Percentiles rank a stretch among this genome's conserved stretches.
Conservation (phyloP, 805 yeast species). For the Candida quercuum region DNA sequence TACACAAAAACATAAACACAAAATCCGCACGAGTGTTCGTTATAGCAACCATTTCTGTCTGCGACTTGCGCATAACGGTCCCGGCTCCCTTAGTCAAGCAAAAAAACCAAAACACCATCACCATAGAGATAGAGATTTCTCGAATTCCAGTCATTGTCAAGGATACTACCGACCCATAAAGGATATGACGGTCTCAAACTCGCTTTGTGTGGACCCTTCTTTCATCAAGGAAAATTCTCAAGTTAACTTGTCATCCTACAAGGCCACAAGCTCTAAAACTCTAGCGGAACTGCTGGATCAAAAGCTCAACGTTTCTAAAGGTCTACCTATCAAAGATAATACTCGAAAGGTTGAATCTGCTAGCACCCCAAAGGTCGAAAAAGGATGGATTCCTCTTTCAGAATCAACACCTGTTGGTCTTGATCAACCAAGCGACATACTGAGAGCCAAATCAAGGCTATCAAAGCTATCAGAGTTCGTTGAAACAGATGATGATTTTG, state of each 20-base stretch:
- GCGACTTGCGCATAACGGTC: no score
- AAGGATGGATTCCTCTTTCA: slow-evolving; percentile 20
- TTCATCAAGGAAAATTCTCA: neutral
- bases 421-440: slow-evolving; percentile 21
- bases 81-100: no score
- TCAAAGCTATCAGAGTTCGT: slow-evolving; percentile 17
- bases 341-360: neutral
- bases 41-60: no score
- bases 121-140: no score
- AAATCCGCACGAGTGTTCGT: no score
- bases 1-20: no score
- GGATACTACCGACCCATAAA: no score
- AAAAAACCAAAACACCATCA: neutral
- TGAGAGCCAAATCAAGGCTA: slow-evolving; percentile 19
- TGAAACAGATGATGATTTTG: slow-evolving; percentile 4
- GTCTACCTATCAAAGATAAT: neutral
- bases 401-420: slow-evolving; percentile 22
- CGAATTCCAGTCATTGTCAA: no score
- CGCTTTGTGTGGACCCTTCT: slow-evolving; percentile 1
- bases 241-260: neutral
- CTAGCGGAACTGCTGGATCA: slow-evolving; percentile 15
- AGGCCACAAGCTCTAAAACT: neutral
- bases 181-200: neutral
- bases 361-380: slow-evolving; percentile 11
- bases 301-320: neutral